phyloP scores from a whole-genome alignment of 2,329 filamentous ascomycete genomes.

The Trichoderma harzianum region DNA sequence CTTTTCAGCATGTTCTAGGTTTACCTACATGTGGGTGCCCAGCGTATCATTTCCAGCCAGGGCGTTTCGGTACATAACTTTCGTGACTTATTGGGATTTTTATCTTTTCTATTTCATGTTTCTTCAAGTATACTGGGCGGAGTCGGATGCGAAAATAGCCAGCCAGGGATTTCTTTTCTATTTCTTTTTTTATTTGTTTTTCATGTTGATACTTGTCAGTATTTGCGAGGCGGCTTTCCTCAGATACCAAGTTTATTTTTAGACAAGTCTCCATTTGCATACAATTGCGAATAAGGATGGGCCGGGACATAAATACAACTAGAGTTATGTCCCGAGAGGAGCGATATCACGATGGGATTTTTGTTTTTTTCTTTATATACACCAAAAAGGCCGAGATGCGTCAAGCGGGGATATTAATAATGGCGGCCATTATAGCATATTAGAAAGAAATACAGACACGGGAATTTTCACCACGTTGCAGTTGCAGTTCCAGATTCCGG shows the following conservation, averaged over 20 bases:
- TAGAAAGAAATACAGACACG: constrained; percentile 12
- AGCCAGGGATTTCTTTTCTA: not conserved
- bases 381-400: not conserved
- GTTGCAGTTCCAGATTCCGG: not conserved
- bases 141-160: not conserved
- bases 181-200: not conserved
- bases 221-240: constrained; percentile 1
- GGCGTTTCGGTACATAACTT: not conserved
- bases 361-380: not conserved
- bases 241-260: constrained; percentile 12
- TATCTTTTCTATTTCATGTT: not conserved
- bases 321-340: constrained; percentile 3
- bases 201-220: not conserved
- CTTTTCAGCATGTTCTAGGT: not conserved
- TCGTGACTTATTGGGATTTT: not conserved
- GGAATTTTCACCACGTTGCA: not conserved
- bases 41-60: not conserved
- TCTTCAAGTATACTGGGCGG: not conserved
- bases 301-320: not conserved
- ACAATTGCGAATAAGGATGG: not conserved
- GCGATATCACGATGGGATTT: not conserved
- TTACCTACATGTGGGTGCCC: not conserved
- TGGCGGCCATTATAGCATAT: not conserved
- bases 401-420: not conserved
- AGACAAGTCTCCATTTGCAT: constrained; percentile 1